Evolutionary conservation across 164 flowering plant species (phyloP), one percentile per base, ranked within the genome.

Genomic region (Annona cherimola): DNA sequence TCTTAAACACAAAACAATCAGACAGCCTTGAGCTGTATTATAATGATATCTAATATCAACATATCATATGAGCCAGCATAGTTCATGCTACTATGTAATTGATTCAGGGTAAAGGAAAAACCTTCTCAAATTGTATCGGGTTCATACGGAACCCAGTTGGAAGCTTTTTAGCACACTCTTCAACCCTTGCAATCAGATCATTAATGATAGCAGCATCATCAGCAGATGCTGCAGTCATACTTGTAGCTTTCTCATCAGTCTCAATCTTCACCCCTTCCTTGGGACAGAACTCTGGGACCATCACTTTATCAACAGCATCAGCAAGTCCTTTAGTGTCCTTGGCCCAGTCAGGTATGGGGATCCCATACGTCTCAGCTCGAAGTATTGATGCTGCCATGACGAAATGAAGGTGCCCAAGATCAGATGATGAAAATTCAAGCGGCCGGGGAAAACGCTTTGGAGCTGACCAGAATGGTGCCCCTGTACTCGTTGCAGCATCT

Each of bases 101-200:
- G 8, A 39, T 26, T 14, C 6, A 19, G 54, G 20, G 42, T 61
- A 43, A 63, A 43, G 65, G 45, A 55, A 54, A 1, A 19, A 92
- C 97, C 94, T 92, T 92, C 75, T 92, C 94, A 82, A 92, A 92
- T 76, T 90, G 97, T 73, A 92, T 81, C 8, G 94, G 91, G 40
- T 78, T 90, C 96, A 92, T 87, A 78, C 79, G 84, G 81, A 86
- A 92, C 12, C 83, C 89, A 43, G 84, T 77, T 1, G 89, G 77
- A 71, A 92, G 75, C 59, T 74, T 81, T 73, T 73, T 71, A 43
- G 74, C 73, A 77, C 84, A 80, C 42, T 79, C 77, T 68, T 88
- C 94, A 67, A 92, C 57, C 72, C 76, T 90, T 42, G 11, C 60
- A 11, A 86, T 81, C 60, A 90, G 72, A 43, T 85, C 88, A 55